Evolutionary conservation across 2,329 filamentous ascomycete genomes (phyloP), one percentile per base, ranked within the genome.

Genomic region (Fusarium tricinctum): DNA sequence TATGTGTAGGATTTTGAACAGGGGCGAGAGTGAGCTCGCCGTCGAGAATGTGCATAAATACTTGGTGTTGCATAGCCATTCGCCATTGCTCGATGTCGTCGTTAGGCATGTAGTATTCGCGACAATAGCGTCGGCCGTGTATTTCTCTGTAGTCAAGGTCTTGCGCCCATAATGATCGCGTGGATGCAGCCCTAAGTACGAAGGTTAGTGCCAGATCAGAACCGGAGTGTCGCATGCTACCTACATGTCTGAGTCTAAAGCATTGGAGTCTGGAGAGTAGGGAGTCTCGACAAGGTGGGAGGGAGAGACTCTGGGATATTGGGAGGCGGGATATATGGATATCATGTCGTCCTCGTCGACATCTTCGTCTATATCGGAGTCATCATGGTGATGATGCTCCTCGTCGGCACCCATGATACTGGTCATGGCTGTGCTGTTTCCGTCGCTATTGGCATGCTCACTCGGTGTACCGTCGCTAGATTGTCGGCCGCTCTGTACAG

Each of bases 61-160:
- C 85, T 73, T 90, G 88, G 68, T 91, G 88, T 39, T 87, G 80
- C 52, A 91, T 81, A 59, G 86, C 84, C 50, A 90, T 76, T 42
- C 89, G 86, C 45, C 87, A 86, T 75, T 90, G 88, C 73, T 91
- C 89, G 45, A 83, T 78, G 45, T 90, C 86, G 71, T 91, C 89
- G 75, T 90, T 90, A 15, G 89, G 89, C 83, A 91, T 89, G 75
- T 83, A 88, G 72, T 90, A 91, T 33, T 83, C 82, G 33, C 85
- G 81, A 72, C 89, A 89, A 73, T 88, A 89, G 68, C 89, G 83
- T 22, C 89, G 86, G 43, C 84, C 87, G 77, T 91, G 85, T 65
- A 91, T 88, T 63, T 85, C 80, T 55, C 86, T 80, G 66, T 86
- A 85, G 73, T 88, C 84, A 32, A 90, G 80, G 64, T 85, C 83